Conservation (phyloP, 208 protist species). For the Leishmania braziliensis region DNA sequence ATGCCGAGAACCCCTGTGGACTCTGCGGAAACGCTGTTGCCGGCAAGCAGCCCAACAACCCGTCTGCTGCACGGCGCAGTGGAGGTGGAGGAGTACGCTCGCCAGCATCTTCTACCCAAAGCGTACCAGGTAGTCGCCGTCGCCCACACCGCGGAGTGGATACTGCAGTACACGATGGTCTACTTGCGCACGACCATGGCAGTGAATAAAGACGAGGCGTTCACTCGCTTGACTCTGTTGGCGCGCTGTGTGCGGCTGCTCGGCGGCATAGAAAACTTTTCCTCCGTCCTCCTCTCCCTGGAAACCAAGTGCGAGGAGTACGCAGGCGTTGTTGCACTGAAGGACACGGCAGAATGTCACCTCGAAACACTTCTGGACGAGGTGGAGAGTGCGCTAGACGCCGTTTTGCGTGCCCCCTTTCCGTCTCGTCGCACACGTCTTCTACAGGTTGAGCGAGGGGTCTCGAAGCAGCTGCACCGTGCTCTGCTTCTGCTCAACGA, state of each 20-base stretch:
- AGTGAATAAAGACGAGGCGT: conserved; percentile 52
- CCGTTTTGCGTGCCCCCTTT: conserved; percentile 47
- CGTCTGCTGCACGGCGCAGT: conserved; percentile 60
- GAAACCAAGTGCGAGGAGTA: conserved; percentile 73
- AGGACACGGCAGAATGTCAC: conserved; percentile 47
- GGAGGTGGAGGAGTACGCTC: conserved; percentile 60
- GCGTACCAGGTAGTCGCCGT: conserved; percentile 45
- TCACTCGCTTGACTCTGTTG: conserved; percentile 64
- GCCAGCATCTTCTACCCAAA: conserved; percentile 44
- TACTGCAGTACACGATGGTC: conserved; percentile 84
- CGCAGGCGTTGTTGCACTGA: conserved; percentile 54
- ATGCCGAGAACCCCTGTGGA: background rate
- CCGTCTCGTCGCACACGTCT: conserved; percentile 63
- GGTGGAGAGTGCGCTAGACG: conserved; percentile 50
- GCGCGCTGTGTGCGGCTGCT: conserved; percentile 74
- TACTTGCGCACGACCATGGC: conserved; percentile 66
- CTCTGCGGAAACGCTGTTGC: background rate
- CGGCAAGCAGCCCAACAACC: background rate
- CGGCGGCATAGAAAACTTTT: conserved; percentile 72
- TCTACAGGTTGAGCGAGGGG: conserved; percentile 42
- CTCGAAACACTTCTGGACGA: conserved; percentile 50
- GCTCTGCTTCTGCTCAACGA: conserved; percentile 76
- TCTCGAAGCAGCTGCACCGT: conserved; percentile 57
- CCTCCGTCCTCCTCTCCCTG: conserved; percentile 64
- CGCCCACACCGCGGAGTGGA: conserved; percentile 79